Percentiles rank a stretch among this genome's conserved stretches.
phyloP scores from a whole-genome alignment of 306 rosid genomes.

The Corylus avellana region DNA sequence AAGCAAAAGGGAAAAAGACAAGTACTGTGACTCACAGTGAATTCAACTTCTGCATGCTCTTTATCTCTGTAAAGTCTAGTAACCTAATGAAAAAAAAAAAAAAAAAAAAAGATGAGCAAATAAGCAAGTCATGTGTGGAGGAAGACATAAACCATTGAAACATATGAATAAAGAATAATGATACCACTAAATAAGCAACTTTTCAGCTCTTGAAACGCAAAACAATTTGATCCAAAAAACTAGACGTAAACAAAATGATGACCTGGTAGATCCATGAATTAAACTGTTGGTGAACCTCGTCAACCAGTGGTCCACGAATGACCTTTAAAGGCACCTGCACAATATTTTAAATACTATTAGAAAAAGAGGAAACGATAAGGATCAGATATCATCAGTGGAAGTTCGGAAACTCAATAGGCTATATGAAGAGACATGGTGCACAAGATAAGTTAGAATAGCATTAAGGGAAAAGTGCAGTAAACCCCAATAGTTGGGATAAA shows the following conservation, averaged over 20 bases:
- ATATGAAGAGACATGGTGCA: background rate
- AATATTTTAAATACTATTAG: background rate
- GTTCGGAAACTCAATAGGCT: slow-evolving; percentile 5
- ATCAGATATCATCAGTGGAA: background rate
- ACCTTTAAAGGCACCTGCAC: slow-evolving; percentile 64
- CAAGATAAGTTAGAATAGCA: slow-evolving; percentile 1
- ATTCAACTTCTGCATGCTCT: slow-evolving; percentile 92
- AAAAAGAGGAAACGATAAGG: background rate
- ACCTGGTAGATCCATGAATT: slow-evolving; percentile 90
- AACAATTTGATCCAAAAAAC: background rate
- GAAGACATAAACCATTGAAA: background rate
- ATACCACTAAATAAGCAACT: background rate
- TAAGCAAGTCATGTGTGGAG: background rate
- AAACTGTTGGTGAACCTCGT: slow-evolving; percentile 76
- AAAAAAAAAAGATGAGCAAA: slow-evolving; percentile 10
- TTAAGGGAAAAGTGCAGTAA: background rate
- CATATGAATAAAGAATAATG: slow-evolving; percentile 12
- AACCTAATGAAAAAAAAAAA: slow-evolving; percentile 47
- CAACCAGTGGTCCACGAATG: slow-evolving; percentile 61
- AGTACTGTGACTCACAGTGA: slow-evolving; percentile 62
- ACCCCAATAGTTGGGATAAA: background rate
- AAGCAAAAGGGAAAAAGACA: background rate
- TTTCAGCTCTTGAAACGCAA: background rate
- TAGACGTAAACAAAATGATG: slow-evolving; percentile 19
- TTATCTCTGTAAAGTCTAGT: slow-evolving; percentile 76